phyloP scores from a whole-genome alignment of 2,329 filamentous ascomycete species.

The Pseudogymnoascus verrucosus region DNA sequence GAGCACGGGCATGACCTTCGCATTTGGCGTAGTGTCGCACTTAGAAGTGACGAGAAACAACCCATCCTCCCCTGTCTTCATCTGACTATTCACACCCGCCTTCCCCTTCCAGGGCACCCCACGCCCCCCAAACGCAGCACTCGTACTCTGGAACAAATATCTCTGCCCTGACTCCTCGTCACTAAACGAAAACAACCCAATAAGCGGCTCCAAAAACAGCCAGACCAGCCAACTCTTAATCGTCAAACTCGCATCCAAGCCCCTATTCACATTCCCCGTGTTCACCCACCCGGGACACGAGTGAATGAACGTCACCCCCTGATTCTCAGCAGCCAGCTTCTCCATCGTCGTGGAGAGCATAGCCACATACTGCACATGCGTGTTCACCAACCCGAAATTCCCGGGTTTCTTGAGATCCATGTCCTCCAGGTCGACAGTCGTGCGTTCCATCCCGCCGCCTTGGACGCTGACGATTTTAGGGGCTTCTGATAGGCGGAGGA shows the following conservation, averaged over 20 bases:
- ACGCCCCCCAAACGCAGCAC: slow-evolving; percentile 30
- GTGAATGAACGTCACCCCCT: slow-evolving; percentile 32
- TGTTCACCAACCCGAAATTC: slow-evolving; percentile 28
- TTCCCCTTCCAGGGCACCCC: slow-evolving; percentile 29
- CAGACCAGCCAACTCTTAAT: slow-evolving; percentile 26
- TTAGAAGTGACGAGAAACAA: slow-evolving; percentile 30
- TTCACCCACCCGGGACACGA: slow-evolving; percentile 30
- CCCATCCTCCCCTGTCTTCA: slow-evolving; percentile 22
- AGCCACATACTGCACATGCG: slow-evolving; percentile 37
- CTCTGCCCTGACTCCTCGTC: slow-evolving; percentile 30
- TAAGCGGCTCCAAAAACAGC: slow-evolving; percentile 28
- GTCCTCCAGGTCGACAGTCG: slow-evolving; percentile 32
- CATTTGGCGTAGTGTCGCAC: slow-evolving; percentile 28
- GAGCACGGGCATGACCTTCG: slow-evolving; percentile 23
- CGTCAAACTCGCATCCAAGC: slow-evolving; percentile 16
- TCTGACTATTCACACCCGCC: slow-evolving; percentile 25
- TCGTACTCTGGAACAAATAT: slow-evolving; percentile 31
- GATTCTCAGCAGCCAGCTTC: slow-evolving; percentile 36
- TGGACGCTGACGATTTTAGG: slow-evolving; percentile 47
- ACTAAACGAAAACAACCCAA: slow-evolving; percentile 23
- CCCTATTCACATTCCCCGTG: slow-evolving; percentile 15
- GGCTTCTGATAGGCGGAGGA: slow-evolving; percentile 35
- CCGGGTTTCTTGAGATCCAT: slow-evolving; percentile 30
- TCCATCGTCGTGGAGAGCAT: slow-evolving; percentile 42
- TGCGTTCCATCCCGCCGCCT: slow-evolving; percentile 42